Evolutionary conservation across 768 basidiomycete genomes (phyloP).

Genomic region (Clitopilus passeckerianus): DNA sequence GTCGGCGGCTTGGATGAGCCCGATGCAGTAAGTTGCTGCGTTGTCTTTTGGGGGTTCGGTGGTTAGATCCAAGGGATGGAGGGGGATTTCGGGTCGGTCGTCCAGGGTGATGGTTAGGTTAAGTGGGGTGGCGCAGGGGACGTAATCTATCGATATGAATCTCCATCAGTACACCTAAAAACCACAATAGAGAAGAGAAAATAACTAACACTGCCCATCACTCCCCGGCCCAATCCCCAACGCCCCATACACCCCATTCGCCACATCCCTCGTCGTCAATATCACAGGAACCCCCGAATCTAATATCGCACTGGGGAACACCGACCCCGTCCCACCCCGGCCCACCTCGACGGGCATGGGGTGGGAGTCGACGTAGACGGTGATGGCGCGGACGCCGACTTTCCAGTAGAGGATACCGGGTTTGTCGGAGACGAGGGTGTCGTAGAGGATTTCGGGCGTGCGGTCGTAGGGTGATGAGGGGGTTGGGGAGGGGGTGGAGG

Average conservation of each 20-base stretch:
- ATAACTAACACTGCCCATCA: slow-evolving; percentile 60
- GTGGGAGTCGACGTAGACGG: slow-evolving; percentile 51
- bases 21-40: slow-evolving; percentile 46
- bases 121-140: slow-evolving; percentile 65
- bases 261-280: slow-evolving; percentile 51
- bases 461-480: no score
- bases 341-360: slow-evolving; percentile 35
- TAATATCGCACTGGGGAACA: slow-evolving; percentile 59
- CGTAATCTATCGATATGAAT: slow-evolving; percentile 75
- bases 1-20: slow-evolving; percentile 61
- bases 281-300: slow-evolving; percentile 72
- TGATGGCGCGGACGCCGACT: slow-evolving; percentile 47
- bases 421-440: slow-evolving; percentile 32
- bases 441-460: slow-evolving; percentile 37
- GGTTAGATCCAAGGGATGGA: slow-evolving; percentile 77
- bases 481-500: no score
- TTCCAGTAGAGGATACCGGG: slow-evolving; percentile 60
- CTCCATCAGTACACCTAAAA: no score
- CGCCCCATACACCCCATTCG: slow-evolving; percentile 77
- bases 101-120: slow-evolving; percentile 70
- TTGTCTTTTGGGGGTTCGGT: slow-evolving; percentile 37
- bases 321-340: slow-evolving; percentile 29
- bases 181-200: slow-evolving; percentile 1
- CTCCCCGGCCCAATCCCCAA: slow-evolving; percentile 52
- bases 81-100: slow-evolving; percentile 45